phyloP scores from a whole-genome alignment of 148 eudicot species.

The Rheum nobile region DNA sequence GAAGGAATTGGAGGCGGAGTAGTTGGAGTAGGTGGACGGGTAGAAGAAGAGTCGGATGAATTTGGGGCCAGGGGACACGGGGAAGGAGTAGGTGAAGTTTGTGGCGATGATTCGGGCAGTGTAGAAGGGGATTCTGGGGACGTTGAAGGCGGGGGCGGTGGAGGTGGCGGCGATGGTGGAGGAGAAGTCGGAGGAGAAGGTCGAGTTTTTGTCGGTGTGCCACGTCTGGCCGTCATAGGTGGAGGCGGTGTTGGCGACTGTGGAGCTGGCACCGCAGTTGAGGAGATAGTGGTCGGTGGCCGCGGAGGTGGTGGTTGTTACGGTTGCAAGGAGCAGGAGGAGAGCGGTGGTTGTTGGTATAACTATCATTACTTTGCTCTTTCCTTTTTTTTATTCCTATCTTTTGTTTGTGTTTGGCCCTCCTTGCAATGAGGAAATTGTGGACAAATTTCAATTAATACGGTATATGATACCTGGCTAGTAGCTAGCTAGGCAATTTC shows the following conservation, averaged over 20 bases:
- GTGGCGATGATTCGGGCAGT: not conserved
- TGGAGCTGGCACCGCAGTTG: not conserved
- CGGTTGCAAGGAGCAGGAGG: not conserved
- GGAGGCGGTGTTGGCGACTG: not conserved
- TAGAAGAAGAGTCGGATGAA: constrained; percentile 9
- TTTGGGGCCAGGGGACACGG: not conserved
- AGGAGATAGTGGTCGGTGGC: constrained; percentile 1
- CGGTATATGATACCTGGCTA: too few species aligned
- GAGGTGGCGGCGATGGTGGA: not conserved
- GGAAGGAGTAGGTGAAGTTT: constrained; percentile 7
- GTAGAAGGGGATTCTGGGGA: not conserved
- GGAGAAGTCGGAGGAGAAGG: not conserved
- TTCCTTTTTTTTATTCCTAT: not conserved
- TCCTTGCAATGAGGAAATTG: too few species aligned
- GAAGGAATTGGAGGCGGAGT: not conserved
- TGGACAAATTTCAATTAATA: too few species aligned
- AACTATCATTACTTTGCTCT: not conserved
- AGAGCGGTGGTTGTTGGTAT: not conserved
- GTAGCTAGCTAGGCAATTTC: too few species aligned
- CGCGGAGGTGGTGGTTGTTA: not conserved
- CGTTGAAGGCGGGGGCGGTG: not conserved
- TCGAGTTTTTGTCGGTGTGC: not conserved
- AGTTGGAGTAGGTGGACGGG: not conserved
- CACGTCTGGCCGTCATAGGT: not conserved
- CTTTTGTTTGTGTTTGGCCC: too few species aligned